These are phyloP conservation scores for Leucogyrophana mollusca DNA, from an alignment of 768 basidiomycete genomes.

Conservation along the genomic window DNA sequence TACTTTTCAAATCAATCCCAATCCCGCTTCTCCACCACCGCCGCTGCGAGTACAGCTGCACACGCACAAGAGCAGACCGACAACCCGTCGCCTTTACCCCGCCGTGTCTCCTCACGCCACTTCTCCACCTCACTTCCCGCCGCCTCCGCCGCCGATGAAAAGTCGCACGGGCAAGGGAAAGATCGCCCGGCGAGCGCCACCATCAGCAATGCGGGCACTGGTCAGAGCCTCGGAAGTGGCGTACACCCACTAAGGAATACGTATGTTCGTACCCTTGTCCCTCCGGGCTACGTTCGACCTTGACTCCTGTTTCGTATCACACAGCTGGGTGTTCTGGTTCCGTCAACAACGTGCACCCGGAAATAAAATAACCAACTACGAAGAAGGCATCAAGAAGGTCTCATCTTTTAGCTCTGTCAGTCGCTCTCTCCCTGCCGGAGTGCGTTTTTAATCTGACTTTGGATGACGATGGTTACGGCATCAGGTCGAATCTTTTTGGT, in stretches of 20 bases:
- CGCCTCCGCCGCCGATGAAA: slow-evolving; percentile 40
- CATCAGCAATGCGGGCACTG: slow-evolving; percentile 35
- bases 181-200: slow-evolving; percentile 19
- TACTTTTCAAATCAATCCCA: slow-evolving; percentile 85
- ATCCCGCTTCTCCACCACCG: slow-evolving; percentile 65
- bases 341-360: slow-evolving; percentile 87
- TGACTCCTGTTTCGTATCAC: slow-evolving; percentile 16
- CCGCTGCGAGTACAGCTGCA: slow-evolving; percentile 25
- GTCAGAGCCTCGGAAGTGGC: slow-evolving; percentile 25
- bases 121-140: slow-evolving; percentile 62
- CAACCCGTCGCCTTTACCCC: slow-evolving; percentile 24
- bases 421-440: slow-evolving; percentile 10
- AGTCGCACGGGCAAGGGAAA: slow-evolving; percentile 46
- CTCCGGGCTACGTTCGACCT: slow-evolving; percentile 10
- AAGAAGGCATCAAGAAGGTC: slow-evolving; percentile 93
- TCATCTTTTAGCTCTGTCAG: slow-evolving; percentile 84
- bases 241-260: slow-evolving; percentile 83
- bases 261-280: slow-evolving; percentile 66
- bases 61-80: slow-evolving; percentile 20
- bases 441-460: slow-evolving; percentile 8
- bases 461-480: too few relatives aligned
- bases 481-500: slow-evolving; percentile 95
- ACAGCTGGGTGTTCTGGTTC: slow-evolving; percentile 91
- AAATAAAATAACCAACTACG: slow-evolving; percentile 87
- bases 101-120: slow-evolving; percentile 65